Evolutionary conservation across 441 rosid species (phyloP).

Genomic region (Geranium incanum): DNA sequence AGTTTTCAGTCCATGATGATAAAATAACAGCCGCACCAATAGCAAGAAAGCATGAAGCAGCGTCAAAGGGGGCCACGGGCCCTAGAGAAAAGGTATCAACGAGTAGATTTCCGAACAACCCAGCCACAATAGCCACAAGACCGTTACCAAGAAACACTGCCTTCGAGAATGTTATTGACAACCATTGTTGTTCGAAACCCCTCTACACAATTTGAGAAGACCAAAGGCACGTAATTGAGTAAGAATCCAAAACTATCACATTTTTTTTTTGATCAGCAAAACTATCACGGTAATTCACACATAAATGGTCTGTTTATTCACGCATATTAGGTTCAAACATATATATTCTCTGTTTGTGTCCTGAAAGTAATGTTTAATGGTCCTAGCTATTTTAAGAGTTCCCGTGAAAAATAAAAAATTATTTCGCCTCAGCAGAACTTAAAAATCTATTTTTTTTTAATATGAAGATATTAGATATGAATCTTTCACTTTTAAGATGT

Average conservation of each 20-base stretch:
- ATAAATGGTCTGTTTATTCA: background rate
- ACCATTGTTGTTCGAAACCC: constrained; percentile 89
- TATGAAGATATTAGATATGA: too few relatives aligned
- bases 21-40: constrained; percentile 85
- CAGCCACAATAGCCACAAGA: constrained; percentile 82
- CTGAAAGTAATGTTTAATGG: background rate
- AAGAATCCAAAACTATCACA: background rate
- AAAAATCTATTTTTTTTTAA: too few relatives aligned
- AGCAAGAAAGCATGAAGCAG: constrained; percentile 92
- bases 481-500: too few relatives aligned
- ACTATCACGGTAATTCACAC: background rate
- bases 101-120: constrained; percentile 78
- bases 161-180: constrained; percentile 91
- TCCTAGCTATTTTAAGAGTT: too few relatives aligned
- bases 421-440: too few relatives aligned
- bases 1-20: constrained; percentile 85
- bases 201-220: constrained; percentile 46
- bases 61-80: constrained; percentile 96
- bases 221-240: background rate
- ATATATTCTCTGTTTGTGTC: background rate
- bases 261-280: background rate
- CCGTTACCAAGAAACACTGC: constrained; percentile 97
- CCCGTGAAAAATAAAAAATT: too few relatives aligned
- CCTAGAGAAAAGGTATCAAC: constrained; percentile 74
- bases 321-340: too few relatives aligned